phyloP scores from a whole-genome alignment of 2,329 filamentous ascomycete species.

The Parafenestella ontariensis region DNA sequence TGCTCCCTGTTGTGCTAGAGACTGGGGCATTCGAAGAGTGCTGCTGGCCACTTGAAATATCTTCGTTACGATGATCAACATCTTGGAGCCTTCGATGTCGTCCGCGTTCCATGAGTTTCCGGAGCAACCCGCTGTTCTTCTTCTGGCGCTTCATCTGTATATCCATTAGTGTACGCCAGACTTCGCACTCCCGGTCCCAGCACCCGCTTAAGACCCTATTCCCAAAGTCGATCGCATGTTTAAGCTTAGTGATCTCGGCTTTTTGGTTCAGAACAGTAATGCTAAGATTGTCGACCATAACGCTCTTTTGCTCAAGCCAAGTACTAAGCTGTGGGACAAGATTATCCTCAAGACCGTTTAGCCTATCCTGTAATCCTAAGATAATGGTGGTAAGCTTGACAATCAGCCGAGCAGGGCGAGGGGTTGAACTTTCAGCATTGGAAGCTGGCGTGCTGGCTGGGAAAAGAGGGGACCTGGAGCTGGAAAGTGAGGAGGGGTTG shows the following conservation, averaged over 20 bases:
- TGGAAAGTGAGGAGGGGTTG: neutral
- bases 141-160: slow-evolving; percentile 5
- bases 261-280: neutral
- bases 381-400: slow-evolving; percentile 15
- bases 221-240: slow-evolving; percentile 10
- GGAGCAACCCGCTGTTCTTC: neutral
- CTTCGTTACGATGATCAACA: neutral
- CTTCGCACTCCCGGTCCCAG: slow-evolving; percentile 24
- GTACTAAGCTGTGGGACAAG: slow-evolving; percentile 17
- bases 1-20: neutral
- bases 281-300: slow-evolving; percentile 1
- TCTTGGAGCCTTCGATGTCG: neutral
- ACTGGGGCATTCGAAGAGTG: no score
- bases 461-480: neutral
- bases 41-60: neutral
- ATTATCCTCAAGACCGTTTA: slow-evolving; percentile 18
- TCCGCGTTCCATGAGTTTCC: neutral
- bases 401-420: slow-evolving; percentile 18
- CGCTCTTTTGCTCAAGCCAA: slow-evolving; percentile 10
- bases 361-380: slow-evolving; percentile 15
- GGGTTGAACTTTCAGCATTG: neutral
- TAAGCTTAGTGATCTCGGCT: slow-evolving; percentile 10
- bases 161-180: slow-evolving; percentile 11
- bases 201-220: slow-evolving; percentile 14
- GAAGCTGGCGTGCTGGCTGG: neutral